Evolutionary conservation across 805 yeast genomes (phyloP).

Genomic region (Metschnikowia arizonensis): DNA sequence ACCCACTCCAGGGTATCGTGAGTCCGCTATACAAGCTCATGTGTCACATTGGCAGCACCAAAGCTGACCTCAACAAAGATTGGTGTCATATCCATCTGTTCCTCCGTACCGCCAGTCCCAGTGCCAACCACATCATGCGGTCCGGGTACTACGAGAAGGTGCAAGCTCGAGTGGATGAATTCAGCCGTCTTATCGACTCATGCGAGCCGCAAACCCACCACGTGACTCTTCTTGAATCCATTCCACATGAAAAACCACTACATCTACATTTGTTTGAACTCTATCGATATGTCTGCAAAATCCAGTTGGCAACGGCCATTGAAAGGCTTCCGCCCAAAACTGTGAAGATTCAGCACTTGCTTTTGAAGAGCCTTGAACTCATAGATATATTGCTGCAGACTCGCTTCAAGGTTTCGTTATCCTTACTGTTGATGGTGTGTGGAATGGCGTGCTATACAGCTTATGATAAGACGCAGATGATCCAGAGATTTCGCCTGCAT

Average conservation of each 20-base stretch:
- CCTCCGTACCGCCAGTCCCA: not conserved
- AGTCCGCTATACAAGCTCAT: constrained; percentile 16
- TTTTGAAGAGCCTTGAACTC: constrained; percentile 12
- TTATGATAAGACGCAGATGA: constrained; percentile 21
- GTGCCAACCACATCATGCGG: constrained; percentile 5
- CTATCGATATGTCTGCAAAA: constrained; percentile 12
- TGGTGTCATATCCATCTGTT: constrained; percentile 6
- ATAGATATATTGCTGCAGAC: constrained; percentile 13
- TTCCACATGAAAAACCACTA: constrained; percentile 8
- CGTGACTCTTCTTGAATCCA: constrained; percentile 7
- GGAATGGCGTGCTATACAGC: constrained; percentile 30
- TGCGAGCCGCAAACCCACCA: constrained; percentile 15
- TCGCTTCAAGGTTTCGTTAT: constrained; percentile 15
- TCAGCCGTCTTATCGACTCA: constrained; percentile 5
- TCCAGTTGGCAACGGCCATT: constrained; percentile 15
- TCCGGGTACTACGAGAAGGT: constrained; percentile 10
- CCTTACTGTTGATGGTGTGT: constrained; percentile 24
- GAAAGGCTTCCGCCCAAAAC: constrained; percentile 12
- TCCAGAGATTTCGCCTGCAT: constrained; percentile 23
- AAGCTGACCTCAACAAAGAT: constrained; percentile 9
- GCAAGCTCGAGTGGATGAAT: constrained; percentile 1
- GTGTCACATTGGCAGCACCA: constrained; percentile 15
- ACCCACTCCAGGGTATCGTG: constrained; percentile 18
- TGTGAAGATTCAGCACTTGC: constrained; percentile 10
- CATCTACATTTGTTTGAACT: constrained; percentile 18